Conservation (phyloP, 2,329 filamentous ascomycete genomes). For the Xylariaceae sp. region DNA sequence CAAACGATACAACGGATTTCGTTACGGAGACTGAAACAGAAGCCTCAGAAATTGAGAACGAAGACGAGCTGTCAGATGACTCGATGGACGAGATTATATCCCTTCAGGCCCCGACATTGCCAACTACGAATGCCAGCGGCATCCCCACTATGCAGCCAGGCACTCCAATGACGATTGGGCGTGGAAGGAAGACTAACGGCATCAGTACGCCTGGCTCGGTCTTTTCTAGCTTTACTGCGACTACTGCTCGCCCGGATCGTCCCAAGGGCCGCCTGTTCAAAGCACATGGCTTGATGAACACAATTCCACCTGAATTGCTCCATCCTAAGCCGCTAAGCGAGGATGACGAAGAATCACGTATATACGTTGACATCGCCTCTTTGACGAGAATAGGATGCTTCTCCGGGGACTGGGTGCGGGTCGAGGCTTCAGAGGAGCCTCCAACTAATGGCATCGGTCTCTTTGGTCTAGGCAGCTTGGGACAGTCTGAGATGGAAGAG, state of each 20-base stretch:
- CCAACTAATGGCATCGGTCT: conserved; percentile 66
- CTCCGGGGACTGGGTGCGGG: conserved; percentile 92
- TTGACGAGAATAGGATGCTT: conserved; percentile 92
- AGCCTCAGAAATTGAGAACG: conserved; percentile 65
- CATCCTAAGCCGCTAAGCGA: conserved; percentile 77
- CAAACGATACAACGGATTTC: conserved; percentile 61
- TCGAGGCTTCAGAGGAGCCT: conserved; percentile 78
- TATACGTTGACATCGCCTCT: conserved; percentile 88
- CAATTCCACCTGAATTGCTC: conserved; percentile 75
- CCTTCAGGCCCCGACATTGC: conserved; percentile 75
- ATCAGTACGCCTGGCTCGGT: conserved; percentile 84
- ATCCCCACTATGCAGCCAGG: conserved; percentile 79
- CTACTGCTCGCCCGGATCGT: conserved; percentile 74
- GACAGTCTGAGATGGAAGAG: conserved; percentile 63
- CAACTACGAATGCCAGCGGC: conserved; percentile 76
- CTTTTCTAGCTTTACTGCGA: conserved; percentile 84
- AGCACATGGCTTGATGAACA: conserved; percentile 72
- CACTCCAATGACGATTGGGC: conserved; percentile 70
- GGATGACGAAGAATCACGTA: conserved; percentile 85
- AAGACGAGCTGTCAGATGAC: conserved; percentile 80
- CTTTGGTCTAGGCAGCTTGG: conserved; percentile 70
- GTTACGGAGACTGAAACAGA: conserved; percentile 66
- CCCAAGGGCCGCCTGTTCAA: conserved; percentile 81
- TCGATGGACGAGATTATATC: conserved; percentile 94
- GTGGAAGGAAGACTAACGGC: conserved; percentile 68